Conservation (phyloP, 1,284 basidiomycete genomes). For the Papiliotrema laurentii region DNA sequence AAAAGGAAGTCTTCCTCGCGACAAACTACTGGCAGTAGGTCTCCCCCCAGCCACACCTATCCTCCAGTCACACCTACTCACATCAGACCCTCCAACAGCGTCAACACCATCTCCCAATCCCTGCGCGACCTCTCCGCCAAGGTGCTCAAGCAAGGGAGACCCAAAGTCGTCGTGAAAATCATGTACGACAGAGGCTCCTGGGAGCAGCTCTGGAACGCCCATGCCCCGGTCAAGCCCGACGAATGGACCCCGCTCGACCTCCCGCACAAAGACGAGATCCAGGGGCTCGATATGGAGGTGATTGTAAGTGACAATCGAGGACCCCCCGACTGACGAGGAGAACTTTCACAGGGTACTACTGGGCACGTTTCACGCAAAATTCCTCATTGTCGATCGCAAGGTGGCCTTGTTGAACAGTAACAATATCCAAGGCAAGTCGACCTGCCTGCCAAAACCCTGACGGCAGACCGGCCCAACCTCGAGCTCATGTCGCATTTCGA, state of each 20-base stretch:
- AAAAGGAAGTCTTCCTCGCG: conserved; percentile 58
- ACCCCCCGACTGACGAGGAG: conserved; percentile 13
- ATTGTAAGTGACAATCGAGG: conserved; percentile 42
- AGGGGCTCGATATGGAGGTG: conserved; percentile 60
- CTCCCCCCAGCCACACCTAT: background rate
- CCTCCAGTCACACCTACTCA: background rate
- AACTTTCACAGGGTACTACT: conserved; percentile 56
- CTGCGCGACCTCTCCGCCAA: conserved; percentile 57
- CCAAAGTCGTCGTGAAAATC: conserved; percentile 57
- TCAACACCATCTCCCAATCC: conserved; percentile 55
- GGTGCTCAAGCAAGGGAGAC: conserved; percentile 51
- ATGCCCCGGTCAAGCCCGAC: conserved; percentile 54
- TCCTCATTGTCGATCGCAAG: conserved; percentile 67
- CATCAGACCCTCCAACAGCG: conserved; percentile 53
- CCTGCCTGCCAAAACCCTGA: conserved; percentile 2
- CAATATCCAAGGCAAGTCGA: conserved; percentile 58
- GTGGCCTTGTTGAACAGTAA: conserved; percentile 68
- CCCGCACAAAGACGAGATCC: conserved; percentile 58
- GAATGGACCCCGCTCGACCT: conserved; percentile 58
- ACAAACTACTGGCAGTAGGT: conserved; percentile 58
- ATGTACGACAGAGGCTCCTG: conserved; percentile 65
- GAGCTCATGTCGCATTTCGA: conserved; percentile 66
- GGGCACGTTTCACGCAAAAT: conserved; percentile 75
- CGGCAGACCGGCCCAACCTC: conserved; percentile 57
- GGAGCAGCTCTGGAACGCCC: conserved; percentile 56